phyloP scores from a whole-genome alignment of 164 flowering plant genomes.

The Annona squamosa region DNA sequence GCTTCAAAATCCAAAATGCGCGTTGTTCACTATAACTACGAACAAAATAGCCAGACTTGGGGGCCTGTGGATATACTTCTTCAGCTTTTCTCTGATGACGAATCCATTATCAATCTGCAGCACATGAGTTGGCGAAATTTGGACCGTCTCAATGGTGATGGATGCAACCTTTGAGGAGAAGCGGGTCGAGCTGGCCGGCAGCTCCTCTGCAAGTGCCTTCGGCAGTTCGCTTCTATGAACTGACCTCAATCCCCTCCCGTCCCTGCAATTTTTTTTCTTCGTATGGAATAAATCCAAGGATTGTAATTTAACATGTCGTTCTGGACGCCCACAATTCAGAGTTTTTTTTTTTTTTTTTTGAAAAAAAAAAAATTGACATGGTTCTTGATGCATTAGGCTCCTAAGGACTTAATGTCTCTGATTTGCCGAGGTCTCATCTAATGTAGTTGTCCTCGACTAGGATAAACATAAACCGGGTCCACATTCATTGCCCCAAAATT shows the following conservation, averaged over 20 bases:
- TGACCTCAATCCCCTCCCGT: slow-evolving; percentile 6
- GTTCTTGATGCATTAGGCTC: background rate
- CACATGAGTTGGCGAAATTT: slow-evolving; percentile 10
- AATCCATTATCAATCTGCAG: slow-evolving; percentile 30
- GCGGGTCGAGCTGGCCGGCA: slow-evolving; percentile 25
- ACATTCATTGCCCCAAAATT: background rate
- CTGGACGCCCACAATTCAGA: background rate
- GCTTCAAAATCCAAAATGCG: too few relatives aligned
- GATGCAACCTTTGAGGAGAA: slow-evolving; percentile 30
- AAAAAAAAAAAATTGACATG: background rate
- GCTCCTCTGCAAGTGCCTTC: slow-evolving; percentile 32
- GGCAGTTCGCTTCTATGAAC: slow-evolving; percentile 28
- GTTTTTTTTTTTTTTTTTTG: too few relatives aligned
- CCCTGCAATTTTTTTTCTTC: slow-evolving; percentile 2
- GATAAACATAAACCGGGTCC: too few relatives aligned
- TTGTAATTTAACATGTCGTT: too few relatives aligned
- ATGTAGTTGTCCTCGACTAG: too few relatives aligned
- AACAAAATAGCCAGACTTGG: too few relatives aligned
- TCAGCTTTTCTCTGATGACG: slow-evolving; percentile 28
- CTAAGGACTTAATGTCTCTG: too few relatives aligned
- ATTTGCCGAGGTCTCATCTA: too few relatives aligned
- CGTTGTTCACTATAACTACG: too few relatives aligned
- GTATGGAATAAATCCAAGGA: background rate
- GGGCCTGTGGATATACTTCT: too few relatives aligned
- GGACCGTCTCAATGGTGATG: slow-evolving; percentile 15